Base-by-base conservation (phyloP, 2,329 filamentous ascomycete species). In the Arthroderma sp. region DNA sequence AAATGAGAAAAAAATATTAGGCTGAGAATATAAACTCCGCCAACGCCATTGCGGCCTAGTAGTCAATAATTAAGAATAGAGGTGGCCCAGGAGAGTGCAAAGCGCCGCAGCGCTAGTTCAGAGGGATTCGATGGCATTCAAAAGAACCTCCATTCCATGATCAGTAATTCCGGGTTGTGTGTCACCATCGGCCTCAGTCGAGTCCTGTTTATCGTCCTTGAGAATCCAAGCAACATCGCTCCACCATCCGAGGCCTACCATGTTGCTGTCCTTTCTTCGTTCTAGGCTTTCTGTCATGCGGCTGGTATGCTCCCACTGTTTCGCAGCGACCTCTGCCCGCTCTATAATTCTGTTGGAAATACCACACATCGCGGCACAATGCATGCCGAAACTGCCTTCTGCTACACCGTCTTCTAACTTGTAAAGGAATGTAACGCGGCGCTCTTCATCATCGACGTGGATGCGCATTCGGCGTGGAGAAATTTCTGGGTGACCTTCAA, bases 381-480 rank as follows among this genome's bases (percentile, higher is more conserved):
- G 91, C 91, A 98, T 98, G 55, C 91, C 91, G 58, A 96, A 98
- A 57, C 85, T 94, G 10, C 91, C 91, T 63, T 96, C 88, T 0
- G 91, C 91, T 6, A 96, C 86, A 1, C 91, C 91, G 9, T 85
- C 77, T 63, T 96, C 91, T 0, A 98, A 75, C 57, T 85, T 88
- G 68, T 98, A 98, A 45, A 98, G 62, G 67, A 98, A 98, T 0
- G 89, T 95, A n/a, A 98, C 80, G n/a, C 81, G 79, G 27, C 85
- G 77, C 47, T 85, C 75, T 39, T 74, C 76, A 4, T 91, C 84
- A 51, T 98, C 89, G 1, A 98, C 91, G 47, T 88, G 78, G 47
- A 98, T 96, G 50, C 85, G 83, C 91, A 98, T 98, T 9, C 91
- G 78, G 56, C 84, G 83, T 3, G 88, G 77, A 5, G 77, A 67